Evolutionary conservation across 495 filamentous ascomycete genomes (phyloP).

Genomic region (Glutinoglossum americanum): DNA sequence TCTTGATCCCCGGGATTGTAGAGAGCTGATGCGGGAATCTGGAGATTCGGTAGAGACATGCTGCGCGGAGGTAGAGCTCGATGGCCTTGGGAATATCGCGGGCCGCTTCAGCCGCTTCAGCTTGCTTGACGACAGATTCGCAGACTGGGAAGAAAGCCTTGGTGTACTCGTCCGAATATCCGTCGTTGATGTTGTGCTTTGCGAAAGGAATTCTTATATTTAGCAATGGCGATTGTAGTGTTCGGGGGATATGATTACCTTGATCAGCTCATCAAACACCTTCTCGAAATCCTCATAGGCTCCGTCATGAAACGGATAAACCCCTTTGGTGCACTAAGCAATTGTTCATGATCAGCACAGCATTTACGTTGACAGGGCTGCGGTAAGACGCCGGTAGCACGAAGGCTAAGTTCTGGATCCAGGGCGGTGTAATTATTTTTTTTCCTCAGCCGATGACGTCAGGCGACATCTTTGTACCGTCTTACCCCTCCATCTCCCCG

Average conservation of each 20-base stretch:
- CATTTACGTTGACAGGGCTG: too few relatives aligned
- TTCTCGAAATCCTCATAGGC: slow-evolving; percentile 46
- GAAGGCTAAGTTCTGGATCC: too few relatives aligned
- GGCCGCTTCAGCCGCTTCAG: slow-evolving; percentile 22
- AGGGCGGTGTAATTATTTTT: not conserved
- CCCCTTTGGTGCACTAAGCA: slow-evolving; percentile 30
- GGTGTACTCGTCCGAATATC: slow-evolving; percentile 41
- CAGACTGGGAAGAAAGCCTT: slow-evolving; percentile 36
- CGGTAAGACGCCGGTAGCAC: too few relatives aligned
- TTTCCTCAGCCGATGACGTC: not conserved
- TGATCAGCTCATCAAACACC: slow-evolving; percentile 42
- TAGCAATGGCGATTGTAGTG: too few relatives aligned
- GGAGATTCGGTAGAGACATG: slow-evolving; percentile 49
- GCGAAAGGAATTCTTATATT: not conserved
- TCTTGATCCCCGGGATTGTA: slow-evolving; percentile 24
- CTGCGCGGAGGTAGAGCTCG: slow-evolving; percentile 45
- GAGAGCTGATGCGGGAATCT: slow-evolving; percentile 40
- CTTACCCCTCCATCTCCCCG: not conserved
- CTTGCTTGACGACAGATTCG: slow-evolving; percentile 26
- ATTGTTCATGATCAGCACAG: too few relatives aligned
- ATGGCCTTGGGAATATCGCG: slow-evolving; percentile 29
- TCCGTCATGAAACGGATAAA: slow-evolving; percentile 69
- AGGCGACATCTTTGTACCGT: not conserved
- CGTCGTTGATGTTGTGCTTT: slow-evolving; percentile 38
- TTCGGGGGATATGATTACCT: too few relatives aligned